Evolutionary conservation across 139 green algal species (phyloP).

Genomic region (Chlorella sp.): DNA sequence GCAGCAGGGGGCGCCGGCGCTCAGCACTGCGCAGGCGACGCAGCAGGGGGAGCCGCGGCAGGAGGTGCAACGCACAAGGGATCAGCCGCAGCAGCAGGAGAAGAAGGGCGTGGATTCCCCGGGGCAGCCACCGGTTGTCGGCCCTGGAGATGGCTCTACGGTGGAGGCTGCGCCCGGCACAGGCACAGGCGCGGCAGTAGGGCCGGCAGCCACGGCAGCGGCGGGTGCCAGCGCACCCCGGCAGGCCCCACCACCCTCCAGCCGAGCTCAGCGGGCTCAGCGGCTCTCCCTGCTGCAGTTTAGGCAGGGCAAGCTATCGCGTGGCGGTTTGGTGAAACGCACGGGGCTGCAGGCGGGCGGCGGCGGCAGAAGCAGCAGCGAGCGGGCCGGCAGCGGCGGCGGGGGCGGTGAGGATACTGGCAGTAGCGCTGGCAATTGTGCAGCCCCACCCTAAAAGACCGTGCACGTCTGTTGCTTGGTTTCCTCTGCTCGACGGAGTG

Average conservation of each 20-base stretch:
- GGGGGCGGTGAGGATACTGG: background rate
- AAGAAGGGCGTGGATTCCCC: background rate
- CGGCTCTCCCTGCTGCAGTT: slow-evolving; percentile 26
- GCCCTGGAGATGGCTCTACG: no score
- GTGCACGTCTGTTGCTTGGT: no score
- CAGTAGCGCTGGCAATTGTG: background rate
- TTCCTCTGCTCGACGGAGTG: no score
- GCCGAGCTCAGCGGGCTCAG: slow-evolving; percentile 22
- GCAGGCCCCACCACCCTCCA: background rate
- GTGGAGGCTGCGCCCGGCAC: no score
- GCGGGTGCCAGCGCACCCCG: no score
- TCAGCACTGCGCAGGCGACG: background rate
- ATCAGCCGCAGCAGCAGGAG: background rate
- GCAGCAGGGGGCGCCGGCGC: background rate
- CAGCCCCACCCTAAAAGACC: no score
- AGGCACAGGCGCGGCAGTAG: background rate
- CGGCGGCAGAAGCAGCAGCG: background rate
- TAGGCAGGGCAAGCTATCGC: slow-evolving; percentile 9
- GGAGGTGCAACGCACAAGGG: no score
- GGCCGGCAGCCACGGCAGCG: background rate
- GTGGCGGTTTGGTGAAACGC: background rate
- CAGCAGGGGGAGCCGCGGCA: background rate
- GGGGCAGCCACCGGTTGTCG: background rate
- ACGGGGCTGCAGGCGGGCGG: background rate
- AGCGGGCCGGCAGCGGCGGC: background rate